These are phyloP conservation scores for Kodamaea jinghongensis DNA, from an alignment of 805 yeast species.

Conservation along the genomic window DNA sequence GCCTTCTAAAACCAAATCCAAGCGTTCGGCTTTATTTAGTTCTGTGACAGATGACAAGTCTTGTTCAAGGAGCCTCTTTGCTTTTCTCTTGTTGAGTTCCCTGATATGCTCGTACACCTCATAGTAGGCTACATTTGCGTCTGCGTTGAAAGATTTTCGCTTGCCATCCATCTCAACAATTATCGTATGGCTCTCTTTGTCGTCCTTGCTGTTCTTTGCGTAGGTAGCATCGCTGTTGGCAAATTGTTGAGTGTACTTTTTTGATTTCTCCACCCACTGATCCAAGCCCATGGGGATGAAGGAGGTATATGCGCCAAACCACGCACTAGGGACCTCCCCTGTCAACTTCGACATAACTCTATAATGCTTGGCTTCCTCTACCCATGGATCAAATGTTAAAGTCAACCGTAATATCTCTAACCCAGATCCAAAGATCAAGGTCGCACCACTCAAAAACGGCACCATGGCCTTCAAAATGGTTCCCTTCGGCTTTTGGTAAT, in stretches of 20 bases:
- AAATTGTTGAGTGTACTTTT: not conserved
- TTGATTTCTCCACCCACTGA: constrained; percentile 29
- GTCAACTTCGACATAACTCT: constrained; percentile 48
- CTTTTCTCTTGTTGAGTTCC: constrained; percentile 21
- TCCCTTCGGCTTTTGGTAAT: not conserved
- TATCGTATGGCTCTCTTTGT: no score
- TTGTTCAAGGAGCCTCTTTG: constrained; percentile 18
- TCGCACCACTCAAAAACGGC: constrained; percentile 34
- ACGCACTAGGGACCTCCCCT: constrained; percentile 50
- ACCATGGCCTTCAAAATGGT: constrained; percentile 16
- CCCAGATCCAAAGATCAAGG: constrained; percentile 51
- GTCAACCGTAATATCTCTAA: constrained; percentile 54
- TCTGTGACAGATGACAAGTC: constrained; percentile 34
- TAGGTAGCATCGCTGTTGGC: no score
- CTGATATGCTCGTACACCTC: constrained; percentile 30
- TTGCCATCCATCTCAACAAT: no score
- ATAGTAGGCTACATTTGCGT: constrained; percentile 20
- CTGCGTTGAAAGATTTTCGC: no score
- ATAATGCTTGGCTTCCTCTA: constrained; percentile 58
- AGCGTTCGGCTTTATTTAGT: constrained; percentile 34
- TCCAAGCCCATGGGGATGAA: constrained; percentile 49
- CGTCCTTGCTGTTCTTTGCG: no score
- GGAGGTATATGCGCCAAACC: constrained; percentile 67
- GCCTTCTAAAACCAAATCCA: constrained; percentile 35
- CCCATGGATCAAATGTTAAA: constrained; percentile 63